These are phyloP conservation scores for Lachancea meyersii DNA, from an alignment of 805 yeast species.

Conservation along the genomic window DNA sequence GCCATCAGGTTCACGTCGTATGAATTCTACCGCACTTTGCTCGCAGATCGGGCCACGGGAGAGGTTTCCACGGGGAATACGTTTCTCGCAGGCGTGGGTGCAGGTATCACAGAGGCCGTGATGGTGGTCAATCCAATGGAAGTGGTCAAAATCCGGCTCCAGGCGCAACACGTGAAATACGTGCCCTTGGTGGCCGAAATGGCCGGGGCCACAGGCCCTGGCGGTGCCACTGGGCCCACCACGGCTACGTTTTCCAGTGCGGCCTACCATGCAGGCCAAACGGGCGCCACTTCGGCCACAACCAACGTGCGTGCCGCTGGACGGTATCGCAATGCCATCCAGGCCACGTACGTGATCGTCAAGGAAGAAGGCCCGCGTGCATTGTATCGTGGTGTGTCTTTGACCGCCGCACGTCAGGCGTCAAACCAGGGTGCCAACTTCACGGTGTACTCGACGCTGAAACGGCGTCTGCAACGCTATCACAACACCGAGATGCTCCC, in stretches of 20 bases:
- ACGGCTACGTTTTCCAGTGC: slow-evolving; percentile 4
- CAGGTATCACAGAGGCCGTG: slow-evolving; percentile 95
- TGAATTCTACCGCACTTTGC: slow-evolving; percentile 72
- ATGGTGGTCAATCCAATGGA: slow-evolving; percentile 95
- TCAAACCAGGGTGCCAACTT: slow-evolving; percentile 98
- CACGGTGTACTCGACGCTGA: slow-evolving; percentile 85
- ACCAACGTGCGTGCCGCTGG: slow-evolving; percentile 40
- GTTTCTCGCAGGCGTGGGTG: slow-evolving; percentile 91
- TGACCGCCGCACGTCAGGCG: slow-evolving; percentile 97
- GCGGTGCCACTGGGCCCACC: slow-evolving; percentile 4
- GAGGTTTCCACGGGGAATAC: slow-evolving; percentile 65
- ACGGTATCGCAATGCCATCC: slow-evolving; percentile 88
- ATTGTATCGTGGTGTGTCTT: slow-evolving; percentile 86
- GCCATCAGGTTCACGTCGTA: slow-evolving; percentile 93
- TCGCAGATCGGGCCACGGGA: slow-evolving; percentile 56
- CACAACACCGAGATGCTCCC: slow-evolving; percentile 61
- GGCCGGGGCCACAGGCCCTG: slow-evolving; percentile 9
- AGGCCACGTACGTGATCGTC: slow-evolving; percentile 75
- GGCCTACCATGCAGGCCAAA: background rate
- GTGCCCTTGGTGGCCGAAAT: slow-evolving; percentile 6
- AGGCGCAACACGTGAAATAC: slow-evolving; percentile 74
- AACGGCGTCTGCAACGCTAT: slow-evolving; percentile 58
- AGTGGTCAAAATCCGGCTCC: slow-evolving; percentile 92
- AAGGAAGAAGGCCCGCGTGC: slow-evolving; percentile 89
- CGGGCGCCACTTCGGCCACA: slow-evolving; percentile 9